Conservation (phyloP, 2,329 filamentous ascomycete species). For the Pyricularia pennisetigena region DNA sequence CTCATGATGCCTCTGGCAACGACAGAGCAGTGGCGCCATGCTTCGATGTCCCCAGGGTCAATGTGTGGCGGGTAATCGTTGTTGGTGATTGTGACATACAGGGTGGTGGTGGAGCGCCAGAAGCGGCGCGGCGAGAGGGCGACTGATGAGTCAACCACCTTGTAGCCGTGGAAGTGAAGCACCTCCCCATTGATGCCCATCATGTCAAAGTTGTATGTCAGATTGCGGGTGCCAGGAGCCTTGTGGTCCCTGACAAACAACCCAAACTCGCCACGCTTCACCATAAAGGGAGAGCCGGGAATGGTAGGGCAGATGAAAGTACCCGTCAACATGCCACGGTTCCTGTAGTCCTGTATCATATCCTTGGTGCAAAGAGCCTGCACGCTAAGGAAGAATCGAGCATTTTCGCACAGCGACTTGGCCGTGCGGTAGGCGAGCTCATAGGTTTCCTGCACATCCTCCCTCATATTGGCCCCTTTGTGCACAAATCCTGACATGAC, state of each 20-base stretch:
- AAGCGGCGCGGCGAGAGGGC: constrained; percentile 45
- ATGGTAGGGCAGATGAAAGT: constrained; percentile 47
- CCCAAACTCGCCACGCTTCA: constrained; percentile 46
- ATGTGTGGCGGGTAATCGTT: constrained; percentile 11
- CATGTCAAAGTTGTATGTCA: constrained; percentile 55
- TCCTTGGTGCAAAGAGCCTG: constrained; percentile 42
- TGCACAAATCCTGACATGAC: constrained; percentile 55
- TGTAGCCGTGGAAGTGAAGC: constrained; percentile 52
- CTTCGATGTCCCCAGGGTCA: constrained; percentile 23
- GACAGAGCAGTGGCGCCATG: constrained; percentile 29
- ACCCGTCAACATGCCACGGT: constrained; percentile 45
- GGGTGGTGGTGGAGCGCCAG: constrained; percentile 51
- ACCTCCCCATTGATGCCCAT: constrained; percentile 38
- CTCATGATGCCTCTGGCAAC: constrained; percentile 51
- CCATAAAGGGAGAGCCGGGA: constrained; percentile 48
- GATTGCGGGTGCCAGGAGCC: constrained; percentile 45
- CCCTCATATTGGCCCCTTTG: constrained; percentile 25
- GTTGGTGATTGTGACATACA: constrained; percentile 50
- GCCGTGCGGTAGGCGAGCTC: constrained; percentile 41
- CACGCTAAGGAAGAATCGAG: constrained; percentile 49
- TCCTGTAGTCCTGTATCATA: constrained; percentile 35
- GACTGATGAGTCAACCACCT: constrained; percentile 50
- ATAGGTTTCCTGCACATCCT: constrained; percentile 40
- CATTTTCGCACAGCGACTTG: constrained; percentile 42
- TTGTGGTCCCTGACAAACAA: constrained; percentile 43